Base-by-base conservation (phyloP, 2,329 filamentous ascomycete genomes). In the Monosporascus sp. region DNA sequence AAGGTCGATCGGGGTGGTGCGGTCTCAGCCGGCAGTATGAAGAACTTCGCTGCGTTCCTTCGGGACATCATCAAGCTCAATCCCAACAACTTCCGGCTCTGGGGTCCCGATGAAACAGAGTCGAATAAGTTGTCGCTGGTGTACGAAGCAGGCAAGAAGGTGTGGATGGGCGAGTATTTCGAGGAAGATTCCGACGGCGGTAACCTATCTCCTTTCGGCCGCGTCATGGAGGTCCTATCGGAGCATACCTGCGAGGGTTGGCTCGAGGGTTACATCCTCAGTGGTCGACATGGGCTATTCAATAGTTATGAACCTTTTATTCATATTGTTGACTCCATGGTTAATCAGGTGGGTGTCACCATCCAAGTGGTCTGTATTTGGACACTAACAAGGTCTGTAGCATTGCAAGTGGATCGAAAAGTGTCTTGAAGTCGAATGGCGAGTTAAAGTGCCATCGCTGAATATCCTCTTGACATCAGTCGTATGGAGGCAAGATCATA, bases 351-450 rank as follows among this genome's bases (percentile, higher is more conserved):
- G 68, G 51, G 70, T 60, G 24, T 46, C 37, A 7, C 3, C 3
- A 48, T 18, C 20, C 17, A 1, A 14, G 31, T 43, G 9, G 15
- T 4, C 15, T 28, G 20, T 7, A 18, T n/a, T 38, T 24, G 31
- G 17, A 31, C 45, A 41, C 60, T 65, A 54, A 65, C 55, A 48
- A 2, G 1, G 5, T 26, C 3, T 18, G n/a, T 49, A 80, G 73
- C 88, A 92, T 72, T 90, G 87, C 75, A 92, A 92, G 70, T 91
- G 88, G 88, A 80, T 91, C 49, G 88, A 92, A 69, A 92, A 91
- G 73, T 88, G 84, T 59, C 74, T 85, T n/a, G 88, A 91, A 65
- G 85, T 91, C 20, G 83, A 88, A 63, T 92, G 88, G 88, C 83
- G 88, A 50, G 81, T 77, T 61, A 86, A 86, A 68, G 74, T 91